Evolutionary conservation across 2,329 filamentous ascomycete species (phyloP), one percentile per base, ranked within the genome.

Genomic region (Trichoderma harzianum): DNA sequence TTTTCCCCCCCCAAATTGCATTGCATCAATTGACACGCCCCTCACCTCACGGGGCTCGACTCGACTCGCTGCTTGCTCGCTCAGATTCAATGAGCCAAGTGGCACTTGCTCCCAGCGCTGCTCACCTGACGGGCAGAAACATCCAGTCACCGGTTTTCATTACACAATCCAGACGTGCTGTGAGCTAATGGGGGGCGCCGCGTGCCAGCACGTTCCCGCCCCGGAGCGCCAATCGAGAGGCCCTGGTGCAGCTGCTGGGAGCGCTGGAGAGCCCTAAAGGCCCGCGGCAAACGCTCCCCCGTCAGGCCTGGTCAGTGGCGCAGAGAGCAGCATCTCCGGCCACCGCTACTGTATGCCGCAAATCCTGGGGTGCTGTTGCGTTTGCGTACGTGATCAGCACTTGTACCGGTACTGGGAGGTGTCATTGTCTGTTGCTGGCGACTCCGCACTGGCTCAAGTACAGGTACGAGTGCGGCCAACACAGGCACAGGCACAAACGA

Each of bases 141-240:
- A 76, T 78, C 80, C 82, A 83, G 79, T 80, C 78, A 78, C 79
- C 78, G 78, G 81, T 85, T 86, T 85, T 77, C 76, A 85, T 86
- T 86, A 85, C 84, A 78, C 82, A 85, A 86, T 85, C 75, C 76
- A 78, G 76, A 75, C 75, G 76, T 75, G 74, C 76, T 74, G 75
- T 76, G 75, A 78, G 78, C 78, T 78, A 79, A 78, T 78, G 63
- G 62, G 55, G 62, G 57, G 63, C 70, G 70, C 70, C 70, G 70
- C n/a, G 70, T 72, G 70, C 63, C 63, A 67, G 32, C 70, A 72
- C 63, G 70, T 68, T 72, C 62, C 70, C 70, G 70, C 70, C 53
- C 36, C 28, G 69, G 53, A 60, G 53, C 62, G 51, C 61, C 69
- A 64, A 51, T 71, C 61, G 39, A 62, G 51, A 51, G 47, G 61